Evolutionary conservation across 306 rosid genomes (phyloP).

Genomic region (Dryas octopetala): DNA sequence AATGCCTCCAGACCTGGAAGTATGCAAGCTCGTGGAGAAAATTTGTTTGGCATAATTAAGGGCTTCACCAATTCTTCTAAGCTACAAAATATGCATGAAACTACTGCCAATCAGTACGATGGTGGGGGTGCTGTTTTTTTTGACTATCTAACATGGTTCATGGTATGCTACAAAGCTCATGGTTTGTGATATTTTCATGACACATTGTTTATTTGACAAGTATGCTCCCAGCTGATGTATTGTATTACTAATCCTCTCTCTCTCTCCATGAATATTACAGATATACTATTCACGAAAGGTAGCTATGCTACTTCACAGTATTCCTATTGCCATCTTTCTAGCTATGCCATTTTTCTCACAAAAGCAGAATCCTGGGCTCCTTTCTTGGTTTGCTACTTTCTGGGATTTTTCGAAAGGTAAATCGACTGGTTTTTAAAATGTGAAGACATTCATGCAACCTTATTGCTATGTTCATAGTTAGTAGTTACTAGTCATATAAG

Average conservation of each 20-base stretch:
- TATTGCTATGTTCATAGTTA: not conserved
- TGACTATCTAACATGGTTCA: constrained; percentile 84
- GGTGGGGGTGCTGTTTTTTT: constrained; percentile 83
- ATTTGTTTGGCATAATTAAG: constrained; percentile 79
- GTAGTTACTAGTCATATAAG: not conserved
- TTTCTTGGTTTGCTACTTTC: constrained; percentile 54
- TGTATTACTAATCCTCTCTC: constrained; percentile 19
- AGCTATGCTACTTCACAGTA: constrained; percentile 75
- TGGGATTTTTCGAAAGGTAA: constrained; percentile 79
- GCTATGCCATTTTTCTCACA: constrained; percentile 44
- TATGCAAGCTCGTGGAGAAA: constrained; percentile 98
- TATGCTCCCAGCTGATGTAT: constrained; percentile 20
- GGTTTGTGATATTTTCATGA: constrained; percentile 24
- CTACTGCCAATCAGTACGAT: constrained; percentile 35
- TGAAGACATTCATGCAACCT: constrained; percentile 17
- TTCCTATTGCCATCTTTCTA: constrained; percentile 71
- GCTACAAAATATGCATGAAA: constrained; percentile 55
- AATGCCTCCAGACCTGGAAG: constrained; percentile 86
- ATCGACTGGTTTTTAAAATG: constrained; percentile 15
- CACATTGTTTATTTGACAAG: constrained; percentile 21
- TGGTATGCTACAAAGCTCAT: constrained; percentile 62
- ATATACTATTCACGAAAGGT: constrained; percentile 75
- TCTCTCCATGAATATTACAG: constrained; percentile 44
- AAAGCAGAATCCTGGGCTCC: constrained; percentile 35
- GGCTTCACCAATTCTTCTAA: constrained; percentile 75